Evolutionary conservation across 148 eudicot genomes (phyloP).

Genomic region (Beta vulgaris): DNA sequence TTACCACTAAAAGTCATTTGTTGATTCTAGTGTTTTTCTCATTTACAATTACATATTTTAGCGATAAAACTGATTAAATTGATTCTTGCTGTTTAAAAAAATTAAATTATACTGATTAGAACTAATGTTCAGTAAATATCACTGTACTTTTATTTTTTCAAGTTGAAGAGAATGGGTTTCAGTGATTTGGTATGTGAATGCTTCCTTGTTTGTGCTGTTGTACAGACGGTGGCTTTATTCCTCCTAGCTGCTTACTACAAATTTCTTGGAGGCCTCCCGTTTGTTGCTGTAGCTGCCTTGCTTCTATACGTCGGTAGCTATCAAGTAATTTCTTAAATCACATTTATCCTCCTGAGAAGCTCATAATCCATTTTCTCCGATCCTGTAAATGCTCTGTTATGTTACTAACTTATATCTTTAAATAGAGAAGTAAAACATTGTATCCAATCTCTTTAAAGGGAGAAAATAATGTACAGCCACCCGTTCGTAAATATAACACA

Average conservation of each 20-base stretch:
- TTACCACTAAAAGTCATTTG: no score
- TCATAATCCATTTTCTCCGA: background rate
- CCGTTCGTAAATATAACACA: no score
- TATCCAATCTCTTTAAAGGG: background rate
- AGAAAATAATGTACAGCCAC: background rate
- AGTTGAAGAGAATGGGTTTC: no score
- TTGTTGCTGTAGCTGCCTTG: slow-evolving; percentile 84
- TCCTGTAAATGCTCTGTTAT: background rate
- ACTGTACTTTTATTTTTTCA: no score
- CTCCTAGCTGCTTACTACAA: slow-evolving; percentile 93
- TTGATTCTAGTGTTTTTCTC: no score
- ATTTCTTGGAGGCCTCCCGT: slow-evolving; percentile 65
- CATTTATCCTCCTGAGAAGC: background rate
- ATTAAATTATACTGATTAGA: no score
- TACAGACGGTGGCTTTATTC: slow-evolving; percentile 71
- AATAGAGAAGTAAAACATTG: background rate
- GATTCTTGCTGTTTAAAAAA: no score
- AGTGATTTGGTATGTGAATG: background rate
- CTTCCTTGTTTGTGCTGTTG: slow-evolving; percentile 15
- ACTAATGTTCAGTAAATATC: no score
- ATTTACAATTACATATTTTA: no score
- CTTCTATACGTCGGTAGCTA: slow-evolving; percentile 95
- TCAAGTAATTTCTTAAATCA: slow-evolving; percentile 52
- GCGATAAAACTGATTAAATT: no score
- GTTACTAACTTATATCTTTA: no score